A percentile compares a stretch with the other conserved stretches of the same genome.
Conservation (phyloP, 78 protist species). For the Dictyostelium brefeldianum region DNA sequence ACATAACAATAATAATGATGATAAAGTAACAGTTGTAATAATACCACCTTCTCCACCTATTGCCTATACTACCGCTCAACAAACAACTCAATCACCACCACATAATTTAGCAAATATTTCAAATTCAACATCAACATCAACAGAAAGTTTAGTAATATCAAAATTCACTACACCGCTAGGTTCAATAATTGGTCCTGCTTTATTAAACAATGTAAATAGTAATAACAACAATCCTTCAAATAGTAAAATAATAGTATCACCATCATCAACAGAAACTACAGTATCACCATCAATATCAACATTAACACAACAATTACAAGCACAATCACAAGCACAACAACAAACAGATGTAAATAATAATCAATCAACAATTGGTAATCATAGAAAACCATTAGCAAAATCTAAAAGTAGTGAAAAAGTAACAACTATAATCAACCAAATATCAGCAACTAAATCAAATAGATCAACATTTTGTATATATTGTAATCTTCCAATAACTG, state of each 20-base stretch:
- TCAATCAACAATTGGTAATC: constrained; percentile 11
- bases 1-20: no score
- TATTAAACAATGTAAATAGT: not conserved
- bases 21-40: no score
- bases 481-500: constrained; percentile 53
- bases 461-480: constrained; percentile 50
- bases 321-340: not conserved
- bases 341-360: not conserved
- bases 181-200: constrained; percentile 60
- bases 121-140: constrained; percentile 1
- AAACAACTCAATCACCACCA: not conserved
- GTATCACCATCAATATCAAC: not conserved
- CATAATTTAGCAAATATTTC: not conserved
- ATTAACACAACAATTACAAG: not conserved
- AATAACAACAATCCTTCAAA: not conserved
- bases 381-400: constrained; percentile 38
- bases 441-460: constrained; percentile 9
- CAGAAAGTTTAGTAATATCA: not conserved
- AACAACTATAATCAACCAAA: constrained; percentile 24
- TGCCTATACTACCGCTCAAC: not conserved
- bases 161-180: constrained; percentile 44
- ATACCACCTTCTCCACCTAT: not conserved
- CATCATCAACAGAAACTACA: not conserved
- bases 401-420: constrained; percentile 42
- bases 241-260: not conserved